Evolutionary conservation across 768 basidiomycete genomes (phyloP), one percentile per base, ranked within the genome.

Genomic region (Pleurotus sapidus): DNA sequence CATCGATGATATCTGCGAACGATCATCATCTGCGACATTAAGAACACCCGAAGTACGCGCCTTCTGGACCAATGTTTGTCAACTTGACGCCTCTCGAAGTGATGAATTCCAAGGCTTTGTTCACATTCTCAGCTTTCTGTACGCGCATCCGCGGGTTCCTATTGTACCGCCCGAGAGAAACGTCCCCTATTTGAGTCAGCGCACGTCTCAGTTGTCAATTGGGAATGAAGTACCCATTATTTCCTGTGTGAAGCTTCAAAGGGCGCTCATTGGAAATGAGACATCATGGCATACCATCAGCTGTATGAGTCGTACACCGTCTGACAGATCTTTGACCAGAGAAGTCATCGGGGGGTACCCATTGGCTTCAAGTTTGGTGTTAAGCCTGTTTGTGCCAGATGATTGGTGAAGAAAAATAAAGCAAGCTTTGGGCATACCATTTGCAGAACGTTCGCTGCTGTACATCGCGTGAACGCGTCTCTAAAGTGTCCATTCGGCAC

Each of bases 61-160:
- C 94, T 83, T 98, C 96, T 8, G 95, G 93, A 14, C 95, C 96
- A 60, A 99, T 98, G 72, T 98, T 98, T 34, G 95, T 98, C 61
- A 99, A 77, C 68, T 96, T 95, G 56, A 98, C 93, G 9, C 95
- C 94, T 64, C 95, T 77, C 14, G 91, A 92, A 30, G 88, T 89
- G 71, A 99, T 98, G 72, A 97, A 98, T 63, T 96, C 91, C 46
- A 99, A 74, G 0, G 97, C 97, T 71, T 93, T 94, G 72, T 93
- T 95, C 49, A 96, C 95, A 72, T 99, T 99, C 80, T 99, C 97
- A 2, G 94, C 95, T 67, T 95, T 97, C 72, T 99, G 97, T 1
- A 98, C 88, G 30, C 95, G 84, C 79, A 98, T 95, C 37, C 87
- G 79, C 0, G 97, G 96, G 56, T 81, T 84, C 68, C 81, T 89